Conservation (phyloP, 2,329 filamentous ascomycete genomes). For the Fusarium drepaniforme region DNA sequence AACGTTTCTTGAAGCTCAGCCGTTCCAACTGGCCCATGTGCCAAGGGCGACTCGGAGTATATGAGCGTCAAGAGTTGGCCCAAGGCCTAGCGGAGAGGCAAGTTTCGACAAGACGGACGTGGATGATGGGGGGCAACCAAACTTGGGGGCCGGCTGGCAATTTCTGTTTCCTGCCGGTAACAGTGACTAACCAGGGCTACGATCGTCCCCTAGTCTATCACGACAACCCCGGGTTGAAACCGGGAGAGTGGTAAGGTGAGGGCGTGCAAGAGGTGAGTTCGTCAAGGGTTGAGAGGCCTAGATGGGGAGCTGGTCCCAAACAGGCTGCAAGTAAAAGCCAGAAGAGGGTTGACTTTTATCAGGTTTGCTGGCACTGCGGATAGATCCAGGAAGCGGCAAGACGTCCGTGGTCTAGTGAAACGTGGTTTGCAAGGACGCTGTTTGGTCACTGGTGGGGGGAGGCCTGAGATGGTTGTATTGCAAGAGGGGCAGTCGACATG, state of each 20-base stretch:
- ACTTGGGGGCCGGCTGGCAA: slow-evolving; percentile 28
- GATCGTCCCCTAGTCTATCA: slow-evolving; percentile 23
- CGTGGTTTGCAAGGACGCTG: slow-evolving; percentile 35
- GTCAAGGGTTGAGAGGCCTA: slow-evolving; percentile 4
- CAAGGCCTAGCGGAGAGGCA: slow-evolving; percentile 3
- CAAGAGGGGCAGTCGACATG: slow-evolving; percentile 33
- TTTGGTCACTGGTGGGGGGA: slow-evolving; percentile 35
- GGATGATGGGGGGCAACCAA: slow-evolving; percentile 19
- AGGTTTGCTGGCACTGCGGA: slow-evolving; percentile 20
- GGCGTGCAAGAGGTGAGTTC: slow-evolving; percentile 16
- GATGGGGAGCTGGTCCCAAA: background rate
- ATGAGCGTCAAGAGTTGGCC: slow-evolving; percentile 17
- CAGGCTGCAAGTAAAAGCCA: background rate
- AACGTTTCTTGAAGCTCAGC: slow-evolving; percentile 19
- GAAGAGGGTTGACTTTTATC: slow-evolving; percentile 17
- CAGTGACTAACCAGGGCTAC: slow-evolving; percentile 28
- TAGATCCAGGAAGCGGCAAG: slow-evolving; percentile 35
- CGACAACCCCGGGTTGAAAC: slow-evolving; percentile 27
- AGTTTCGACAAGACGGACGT: slow-evolving; percentile 11
- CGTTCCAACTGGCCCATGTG: slow-evolving; percentile 5
- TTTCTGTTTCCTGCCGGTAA: slow-evolving; percentile 26
- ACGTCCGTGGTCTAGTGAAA: slow-evolving; percentile 32
- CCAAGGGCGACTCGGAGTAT: slow-evolving; percentile 19
- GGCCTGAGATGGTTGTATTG: slow-evolving; percentile 33
- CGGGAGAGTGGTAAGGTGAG: slow-evolving; percentile 35